Evolutionary conservation across 495 filamentous ascomycete species (phyloP).

Genomic region (Astrothelium macrocarpum): DNA sequence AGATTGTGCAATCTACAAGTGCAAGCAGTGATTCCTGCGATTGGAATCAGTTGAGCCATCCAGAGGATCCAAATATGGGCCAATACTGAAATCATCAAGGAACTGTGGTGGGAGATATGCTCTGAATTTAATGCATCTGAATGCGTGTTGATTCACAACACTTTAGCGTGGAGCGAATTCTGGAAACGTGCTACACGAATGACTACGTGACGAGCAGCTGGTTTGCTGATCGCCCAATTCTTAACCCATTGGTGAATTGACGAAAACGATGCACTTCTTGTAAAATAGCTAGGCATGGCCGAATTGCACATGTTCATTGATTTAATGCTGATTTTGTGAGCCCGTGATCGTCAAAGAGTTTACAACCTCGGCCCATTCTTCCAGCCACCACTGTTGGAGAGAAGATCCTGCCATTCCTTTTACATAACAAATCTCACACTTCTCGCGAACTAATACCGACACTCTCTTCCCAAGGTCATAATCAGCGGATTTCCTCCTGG

Average conservation of each 20-base stretch:
- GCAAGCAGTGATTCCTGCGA: slow-evolving; percentile 2
- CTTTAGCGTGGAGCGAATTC: no score
- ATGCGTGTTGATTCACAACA: neutral
- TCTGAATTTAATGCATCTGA: neutral
- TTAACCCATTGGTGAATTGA: no score
- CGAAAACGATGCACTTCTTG: no score
- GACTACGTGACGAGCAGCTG: no score
- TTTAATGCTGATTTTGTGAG: neutral
- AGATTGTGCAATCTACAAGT: slow-evolving; percentile 11
- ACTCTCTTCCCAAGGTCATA: neutral
- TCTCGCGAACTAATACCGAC: neutral
- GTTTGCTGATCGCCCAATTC: no score
- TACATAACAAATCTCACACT: neutral
- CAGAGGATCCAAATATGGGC: neutral
- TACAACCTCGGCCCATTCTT: neutral
- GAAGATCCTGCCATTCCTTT: neutral
- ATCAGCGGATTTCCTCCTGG: neutral
- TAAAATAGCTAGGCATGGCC: no score
- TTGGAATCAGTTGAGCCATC: neutral
- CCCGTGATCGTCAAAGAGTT: neutral
- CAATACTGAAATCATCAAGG: neutral
- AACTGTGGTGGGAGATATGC: neutral
- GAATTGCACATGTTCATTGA: neutral
- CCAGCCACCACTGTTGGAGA: neutral
- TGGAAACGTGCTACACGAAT: no score